Evolutionary conservation across 441 rosid species (phyloP).

Genomic region (Pelargonium australe): DNA sequence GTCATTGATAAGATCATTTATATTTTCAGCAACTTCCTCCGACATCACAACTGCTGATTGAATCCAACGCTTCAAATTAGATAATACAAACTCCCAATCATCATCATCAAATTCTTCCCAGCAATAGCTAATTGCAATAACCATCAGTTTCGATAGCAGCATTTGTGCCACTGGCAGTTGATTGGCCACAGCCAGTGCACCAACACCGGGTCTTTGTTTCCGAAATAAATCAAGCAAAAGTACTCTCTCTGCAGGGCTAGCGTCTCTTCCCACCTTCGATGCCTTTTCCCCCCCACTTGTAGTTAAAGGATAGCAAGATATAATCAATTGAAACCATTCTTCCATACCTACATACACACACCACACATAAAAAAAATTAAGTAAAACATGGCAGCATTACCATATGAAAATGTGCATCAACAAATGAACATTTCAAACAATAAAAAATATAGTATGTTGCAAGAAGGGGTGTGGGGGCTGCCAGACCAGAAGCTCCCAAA

Average conservation of each 20-base stretch:
- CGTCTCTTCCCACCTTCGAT: constrained; percentile 47
- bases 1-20: constrained; percentile 44
- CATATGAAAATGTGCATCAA: not conserved
- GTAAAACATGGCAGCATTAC: not conserved
- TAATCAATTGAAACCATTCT: constrained; percentile 78
- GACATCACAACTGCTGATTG: constrained; percentile 82
- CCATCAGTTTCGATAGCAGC: constrained; percentile 61
- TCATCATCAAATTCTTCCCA: constrained; percentile 70
- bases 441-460: not conserved
- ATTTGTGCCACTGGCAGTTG: constrained; percentile 48
- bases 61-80: constrained; percentile 59
- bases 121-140: constrained; percentile 75
- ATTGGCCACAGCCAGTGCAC: constrained; percentile 34
- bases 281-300: constrained; percentile 35
- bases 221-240: constrained; percentile 71
- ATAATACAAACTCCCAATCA: constrained; percentile 82
- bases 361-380: constrained; percentile 9
- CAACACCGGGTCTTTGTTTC: constrained; percentile 56
- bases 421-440: constrained; percentile 8
- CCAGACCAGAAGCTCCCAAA: not conserved
- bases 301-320: constrained; percentile 76
- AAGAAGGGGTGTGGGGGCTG: not conserved
- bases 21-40: constrained; percentile 83
- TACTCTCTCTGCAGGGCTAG: constrained; percentile 48
- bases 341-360: constrained; percentile 52